Conservation (phyloP, 2,329 filamentous ascomycete genomes). For the Sporothrix pallida region DNA sequence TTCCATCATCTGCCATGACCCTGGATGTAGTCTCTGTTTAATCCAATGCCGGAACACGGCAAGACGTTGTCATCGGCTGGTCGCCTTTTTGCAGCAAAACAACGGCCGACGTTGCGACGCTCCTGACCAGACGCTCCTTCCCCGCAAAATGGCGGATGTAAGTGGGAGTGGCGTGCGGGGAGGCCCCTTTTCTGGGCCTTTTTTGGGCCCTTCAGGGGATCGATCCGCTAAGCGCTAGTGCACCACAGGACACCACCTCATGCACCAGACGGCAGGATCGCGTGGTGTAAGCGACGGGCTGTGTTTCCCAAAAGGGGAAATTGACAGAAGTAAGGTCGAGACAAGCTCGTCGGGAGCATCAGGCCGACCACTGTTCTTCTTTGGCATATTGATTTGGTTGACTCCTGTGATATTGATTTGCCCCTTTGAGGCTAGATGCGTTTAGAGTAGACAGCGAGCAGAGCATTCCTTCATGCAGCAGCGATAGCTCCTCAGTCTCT, state of each 20-base stretch:
- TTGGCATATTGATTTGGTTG: background rate
- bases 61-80: background rate
- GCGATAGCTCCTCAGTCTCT: background rate
- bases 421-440: background rate
- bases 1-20: background rate
- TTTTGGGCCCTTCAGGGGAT: background rate
- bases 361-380: slow-evolving; percentile 4
- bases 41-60: background rate
- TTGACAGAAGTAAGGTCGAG: too few relatives aligned
- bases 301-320: slow-evolving; percentile 1
- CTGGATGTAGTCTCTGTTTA: background rate
- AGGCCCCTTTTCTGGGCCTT: background rate
- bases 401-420: background rate
- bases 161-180: background rate
- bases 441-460: background rate
- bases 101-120: background rate
- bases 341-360: slow-evolving; percentile 16
- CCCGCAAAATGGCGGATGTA: slow-evolving; percentile 6
- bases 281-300: slow-evolving; percentile 9
- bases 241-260: too few relatives aligned
- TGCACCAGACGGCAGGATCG: slow-evolving; percentile 14
- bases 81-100: background rate
- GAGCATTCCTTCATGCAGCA: background rate
- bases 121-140: background rate
- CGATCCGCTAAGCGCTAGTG: slow-evolving; percentile 6